These are phyloP conservation scores for Kazachstania psychrophila DNA, from an alignment of 805 yeast species.

Conservation along the genomic window DNA sequence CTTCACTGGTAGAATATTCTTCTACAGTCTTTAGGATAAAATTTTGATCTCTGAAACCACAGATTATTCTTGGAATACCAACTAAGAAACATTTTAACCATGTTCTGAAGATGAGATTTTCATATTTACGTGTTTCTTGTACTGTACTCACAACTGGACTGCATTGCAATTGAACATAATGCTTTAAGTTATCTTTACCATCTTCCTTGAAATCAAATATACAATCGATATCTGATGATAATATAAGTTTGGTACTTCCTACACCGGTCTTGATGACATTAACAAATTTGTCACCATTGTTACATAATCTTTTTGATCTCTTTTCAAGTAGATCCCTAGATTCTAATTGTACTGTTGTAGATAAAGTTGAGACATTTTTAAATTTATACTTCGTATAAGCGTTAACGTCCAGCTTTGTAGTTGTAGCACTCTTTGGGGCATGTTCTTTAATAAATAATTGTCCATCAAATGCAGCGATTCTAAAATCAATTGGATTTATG, in stretches of 20 bases:
- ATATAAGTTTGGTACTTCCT: slow-evolving; percentile 54
- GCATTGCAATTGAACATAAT: slow-evolving; percentile 83
- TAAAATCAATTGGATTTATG: slow-evolving; percentile 47
- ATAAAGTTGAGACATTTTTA: slow-evolving; percentile 66
- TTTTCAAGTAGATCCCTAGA: slow-evolving; percentile 60
- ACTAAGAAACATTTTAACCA: slow-evolving; percentile 93
- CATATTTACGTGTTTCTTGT: slow-evolving; percentile 55
- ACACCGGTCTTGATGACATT: slow-evolving; percentile 80
- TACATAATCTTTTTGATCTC: slow-evolving; percentile 50
- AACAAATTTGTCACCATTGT: slow-evolving; percentile 67
- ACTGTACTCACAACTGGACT: slow-evolving; percentile 46
- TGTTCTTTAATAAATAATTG: slow-evolving; percentile 53
- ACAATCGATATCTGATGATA: slow-evolving; percentile 92
- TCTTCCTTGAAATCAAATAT: slow-evolving; percentile 63
- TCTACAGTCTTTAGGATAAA: slow-evolving; percentile 61
- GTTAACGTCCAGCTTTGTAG: slow-evolving; percentile 30
- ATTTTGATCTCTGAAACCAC: slow-evolving; percentile 78
- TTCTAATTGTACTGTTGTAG: slow-evolving; percentile 64
- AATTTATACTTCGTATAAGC: slow-evolving; percentile 72
- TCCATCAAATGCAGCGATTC: slow-evolving; percentile 65
- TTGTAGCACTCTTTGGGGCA: slow-evolving; percentile 8
- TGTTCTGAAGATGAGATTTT: slow-evolving; percentile 62
- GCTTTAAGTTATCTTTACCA: slow-evolving; percentile 44
- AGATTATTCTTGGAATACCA: slow-evolving; percentile 72
- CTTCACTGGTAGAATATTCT: slow-evolving; percentile 63